These are phyloP conservation scores for Durusdinium trenchii DNA, from an alignment of 73 alveolate species.

Conservation along the genomic window DNA sequence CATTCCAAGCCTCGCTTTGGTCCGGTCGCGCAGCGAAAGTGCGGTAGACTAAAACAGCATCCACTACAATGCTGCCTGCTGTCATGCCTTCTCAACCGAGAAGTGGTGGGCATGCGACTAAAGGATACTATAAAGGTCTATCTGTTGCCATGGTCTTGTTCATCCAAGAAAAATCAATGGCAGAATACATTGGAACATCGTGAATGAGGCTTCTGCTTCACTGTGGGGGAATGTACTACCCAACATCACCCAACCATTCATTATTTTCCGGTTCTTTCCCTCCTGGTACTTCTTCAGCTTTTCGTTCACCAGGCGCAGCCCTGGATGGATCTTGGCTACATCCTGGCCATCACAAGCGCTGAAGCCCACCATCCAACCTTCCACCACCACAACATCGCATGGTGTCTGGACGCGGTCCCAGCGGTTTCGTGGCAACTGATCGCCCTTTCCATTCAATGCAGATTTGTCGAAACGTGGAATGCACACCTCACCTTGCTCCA, in stretches of 20 bases:
- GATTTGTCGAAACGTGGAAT: conserved; percentile 64
- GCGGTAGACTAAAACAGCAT: no score
- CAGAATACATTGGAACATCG: not conserved
- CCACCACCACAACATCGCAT: conserved; percentile 47
- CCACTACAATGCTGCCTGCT: no score
- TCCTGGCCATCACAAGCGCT: not conserved
- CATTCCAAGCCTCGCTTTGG: conserved; percentile 37
- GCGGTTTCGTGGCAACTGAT: conserved; percentile 21
- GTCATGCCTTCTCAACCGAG: no score
- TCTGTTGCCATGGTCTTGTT: no score
- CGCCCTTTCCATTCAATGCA: conserved; percentile 30
- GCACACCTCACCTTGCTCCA: no score
- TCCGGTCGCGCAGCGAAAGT: not conserved
- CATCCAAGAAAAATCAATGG: no score
- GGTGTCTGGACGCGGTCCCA: conserved; percentile 38
- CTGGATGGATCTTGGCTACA: conserved; percentile 20
- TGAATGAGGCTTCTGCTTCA: not conserved
- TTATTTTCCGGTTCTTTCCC: not conserved
- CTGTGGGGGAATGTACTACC: not conserved
- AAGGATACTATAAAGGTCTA: no score
- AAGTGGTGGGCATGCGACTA: no score
- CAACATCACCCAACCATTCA: not conserved
- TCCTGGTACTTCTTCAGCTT: conserved; percentile 54
- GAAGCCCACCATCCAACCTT: not conserved
- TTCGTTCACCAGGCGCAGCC: conserved; percentile 23